Percentiles rank a stretch among this genome's conserved stretches.
These are phyloP conservation scores for Rossbeevera mucosa DNA, from an alignment of 768 basidiomycete genomes.

Conservation along the genomic window DNA sequence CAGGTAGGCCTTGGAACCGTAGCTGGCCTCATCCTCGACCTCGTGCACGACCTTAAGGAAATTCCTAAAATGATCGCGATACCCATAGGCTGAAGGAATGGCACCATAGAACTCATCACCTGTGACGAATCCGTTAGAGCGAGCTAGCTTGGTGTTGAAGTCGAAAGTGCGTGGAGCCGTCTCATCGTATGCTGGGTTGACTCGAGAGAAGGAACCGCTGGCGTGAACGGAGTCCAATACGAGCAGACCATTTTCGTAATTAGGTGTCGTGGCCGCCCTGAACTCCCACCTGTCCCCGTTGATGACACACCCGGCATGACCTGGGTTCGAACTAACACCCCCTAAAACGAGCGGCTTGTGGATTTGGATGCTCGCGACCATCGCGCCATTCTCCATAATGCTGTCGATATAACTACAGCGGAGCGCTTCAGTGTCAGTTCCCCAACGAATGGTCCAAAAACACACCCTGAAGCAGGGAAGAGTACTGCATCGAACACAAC, in stretches of 20 bases:
- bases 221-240: slow-evolving; percentile 30
- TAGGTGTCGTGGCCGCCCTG: slow-evolving; percentile 23
- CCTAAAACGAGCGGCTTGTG: slow-evolving; percentile 28
- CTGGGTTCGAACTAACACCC: slow-evolving; percentile 13
- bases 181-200: slow-evolving; percentile 26
- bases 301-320: slow-evolving; percentile 25
- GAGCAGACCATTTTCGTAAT: slow-evolving; percentile 20
- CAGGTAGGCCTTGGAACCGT: slow-evolving; percentile 26
- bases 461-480: slow-evolving; percentile 43
- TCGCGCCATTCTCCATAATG: slow-evolving; percentile 32
- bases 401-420: slow-evolving; percentile 24
- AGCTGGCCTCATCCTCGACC: slow-evolving; percentile 25
- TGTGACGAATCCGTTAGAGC: slow-evolving; percentile 14
- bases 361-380: slow-evolving; percentile 24
- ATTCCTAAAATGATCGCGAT: slow-evolving; percentile 24
- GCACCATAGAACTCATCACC: slow-evolving; percentile 17
- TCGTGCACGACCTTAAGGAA: slow-evolving; percentile 28
- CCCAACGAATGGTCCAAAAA: slow-evolving; percentile 13
- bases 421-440: background rate
- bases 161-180: slow-evolving; percentile 21
- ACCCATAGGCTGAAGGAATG: slow-evolving; percentile 20
- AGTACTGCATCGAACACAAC: slow-evolving; percentile 42
- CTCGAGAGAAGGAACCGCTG: slow-evolving; percentile 24
- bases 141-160: slow-evolving; percentile 18
- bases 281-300: slow-evolving; percentile 29